Evolutionary conservation across 2,329 filamentous ascomycete genomes (phyloP), one percentile per base, ranked within the genome.

Genomic region (Epichloe sylvatica): DNA sequence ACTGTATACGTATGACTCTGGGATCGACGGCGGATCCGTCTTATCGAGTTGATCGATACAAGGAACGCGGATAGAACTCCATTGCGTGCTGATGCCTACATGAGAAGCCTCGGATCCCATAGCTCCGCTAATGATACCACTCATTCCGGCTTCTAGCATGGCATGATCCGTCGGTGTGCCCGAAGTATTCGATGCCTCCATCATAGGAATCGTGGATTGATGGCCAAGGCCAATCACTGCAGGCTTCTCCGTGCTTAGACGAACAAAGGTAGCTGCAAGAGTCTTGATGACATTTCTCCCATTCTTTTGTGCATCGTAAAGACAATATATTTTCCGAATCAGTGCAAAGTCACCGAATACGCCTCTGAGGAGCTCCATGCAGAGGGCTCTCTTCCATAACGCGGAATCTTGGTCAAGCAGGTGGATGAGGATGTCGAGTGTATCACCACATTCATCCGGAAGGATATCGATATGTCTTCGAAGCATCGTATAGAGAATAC

Each of bases 41-140:
- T 97, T 98, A 68, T 98, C 92, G 19, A 97, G 77, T 55, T 95
- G 87, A 58, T 98, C 92, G 53, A 97, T 87, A 60, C 88, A 95
- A 5, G 89, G 84, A 11, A 89, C 84, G 46, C 88, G 80, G 53
- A 95, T 78, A 12, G 83, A 78, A 64, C 92, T 98, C 89, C 89
- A 97, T 60, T 94, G 86, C 3, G 77, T 81, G 66, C 89, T 95
- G 60, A 98, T 90, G 8, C 88, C 89, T 0, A 79, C 81, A 54
- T 77, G 84, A 25, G 77, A 73, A 25, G 83, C 81, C 50, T 83
- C 80, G 1, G 80, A 73, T 15, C 79, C 76, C 35, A 84, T 77
- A 7, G 83, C 78, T 39, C 83, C 78, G 50, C 84, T 81, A 60
- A 97, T 94, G 25, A 95, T 86, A 45, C 91, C 91, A 34, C 86